Evolutionary conservation across 1,284 basidiomycete genomes (phyloP).

Genomic region (Trichosporon sp.): DNA sequence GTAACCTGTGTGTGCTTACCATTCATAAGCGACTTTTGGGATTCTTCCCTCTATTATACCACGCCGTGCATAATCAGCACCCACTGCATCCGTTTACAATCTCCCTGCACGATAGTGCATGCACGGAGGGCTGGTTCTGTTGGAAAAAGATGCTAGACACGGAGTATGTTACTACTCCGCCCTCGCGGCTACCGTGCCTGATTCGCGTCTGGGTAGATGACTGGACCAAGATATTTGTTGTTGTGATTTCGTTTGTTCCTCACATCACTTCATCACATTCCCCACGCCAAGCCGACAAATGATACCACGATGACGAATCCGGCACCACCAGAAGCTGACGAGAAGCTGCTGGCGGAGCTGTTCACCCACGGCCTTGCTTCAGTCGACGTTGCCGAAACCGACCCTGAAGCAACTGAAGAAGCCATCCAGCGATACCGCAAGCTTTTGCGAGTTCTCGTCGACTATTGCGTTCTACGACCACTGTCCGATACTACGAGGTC

Average conservation of each 20-base stretch:
- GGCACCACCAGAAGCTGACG: constrained; percentile 20
- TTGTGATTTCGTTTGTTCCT: not conserved
- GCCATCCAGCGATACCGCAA: constrained; percentile 36
- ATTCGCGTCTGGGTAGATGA: constrained; percentile 14
- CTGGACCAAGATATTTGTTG: constrained; percentile 6
- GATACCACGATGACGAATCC: constrained; percentile 12
- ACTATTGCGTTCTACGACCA: constrained; percentile 44
- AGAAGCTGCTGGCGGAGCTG: constrained; percentile 45
- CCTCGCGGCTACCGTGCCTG: not conserved
- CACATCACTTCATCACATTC: not conserved
- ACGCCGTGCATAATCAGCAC: too few relatives aligned
- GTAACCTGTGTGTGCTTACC: too few relatives aligned
- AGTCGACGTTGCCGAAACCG: constrained; percentile 30
- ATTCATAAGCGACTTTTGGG: too few relatives aligned
- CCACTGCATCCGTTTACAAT: too few relatives aligned
- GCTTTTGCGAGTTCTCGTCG: constrained; percentile 46
- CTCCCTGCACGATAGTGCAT: too few relatives aligned
- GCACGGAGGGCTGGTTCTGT: too few relatives aligned
- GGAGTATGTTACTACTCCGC: not conserved
- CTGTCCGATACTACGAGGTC: constrained; percentile 14
- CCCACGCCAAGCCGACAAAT: not conserved
- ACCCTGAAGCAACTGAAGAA: constrained; percentile 19
- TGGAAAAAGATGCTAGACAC: too few relatives aligned
- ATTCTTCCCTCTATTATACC: too few relatives aligned
- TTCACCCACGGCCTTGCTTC: constrained; percentile 45